Conservation (phyloP, 2,329 filamentous ascomycete species). For the Cladosporium sp. region DNA sequence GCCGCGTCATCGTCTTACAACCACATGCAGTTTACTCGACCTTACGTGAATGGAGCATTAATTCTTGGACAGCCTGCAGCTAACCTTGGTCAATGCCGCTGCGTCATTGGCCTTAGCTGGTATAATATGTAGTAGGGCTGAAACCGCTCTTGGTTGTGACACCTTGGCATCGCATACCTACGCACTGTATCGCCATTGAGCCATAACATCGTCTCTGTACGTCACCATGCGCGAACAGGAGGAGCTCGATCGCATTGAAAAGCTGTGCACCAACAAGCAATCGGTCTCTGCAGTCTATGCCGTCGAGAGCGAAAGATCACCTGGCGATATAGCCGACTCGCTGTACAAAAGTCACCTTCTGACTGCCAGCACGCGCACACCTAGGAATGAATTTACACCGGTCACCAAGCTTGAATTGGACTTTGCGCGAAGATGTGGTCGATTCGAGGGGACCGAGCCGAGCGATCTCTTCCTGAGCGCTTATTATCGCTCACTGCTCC, state of each 20-base stretch:
- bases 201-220: not conserved
- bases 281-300: slow-evolving; percentile 25
- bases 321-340: slow-evolving; percentile 23
- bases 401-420: slow-evolving; percentile 35
- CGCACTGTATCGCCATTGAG: not conserved
- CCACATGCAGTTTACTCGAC: too few relatives aligned
- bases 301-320: slow-evolving; percentile 21
- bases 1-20: too few relatives aligned
- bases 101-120: not conserved
- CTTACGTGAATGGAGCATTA: too few relatives aligned
- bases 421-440: slow-evolving; percentile 58
- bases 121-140: not conserved
- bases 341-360: slow-evolving; percentile 26
- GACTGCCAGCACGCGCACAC: slow-evolving; percentile 17
- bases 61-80: not conserved
- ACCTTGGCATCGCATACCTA: not conserved
- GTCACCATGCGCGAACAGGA: not conserved
- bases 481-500: slow-evolving; percentile 61
- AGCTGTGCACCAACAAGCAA: slow-evolving; percentile 19
- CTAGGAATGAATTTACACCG: slow-evolving; percentile 12
- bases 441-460: slow-evolving; percentile 59
- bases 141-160: not conserved
- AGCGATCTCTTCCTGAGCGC: slow-evolving; percentile 66
- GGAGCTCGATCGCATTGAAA: slow-evolving; percentile 14
- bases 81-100: not conserved